Conservation (phyloP, 2,329 filamentous ascomycete species). For the Pseudocercospora eumusae region DNA sequence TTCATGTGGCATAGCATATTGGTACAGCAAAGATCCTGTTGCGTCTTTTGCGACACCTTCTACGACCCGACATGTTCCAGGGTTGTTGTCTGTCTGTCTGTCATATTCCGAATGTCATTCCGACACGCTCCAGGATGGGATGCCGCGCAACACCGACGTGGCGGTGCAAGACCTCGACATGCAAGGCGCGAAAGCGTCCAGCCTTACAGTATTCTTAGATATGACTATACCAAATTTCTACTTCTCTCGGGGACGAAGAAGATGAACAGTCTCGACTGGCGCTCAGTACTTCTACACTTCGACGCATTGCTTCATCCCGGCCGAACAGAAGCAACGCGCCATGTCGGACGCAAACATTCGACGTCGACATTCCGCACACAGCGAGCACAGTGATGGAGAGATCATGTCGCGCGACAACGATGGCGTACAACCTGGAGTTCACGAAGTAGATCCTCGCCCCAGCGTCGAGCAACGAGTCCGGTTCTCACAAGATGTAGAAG, state of each 20-base stretch:
- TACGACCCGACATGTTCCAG: background rate
- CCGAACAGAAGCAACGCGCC: background rate
- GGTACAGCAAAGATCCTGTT: background rate
- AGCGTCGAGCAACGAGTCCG: conserved; percentile 28
- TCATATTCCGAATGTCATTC: no score
- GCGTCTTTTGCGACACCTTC: background rate
- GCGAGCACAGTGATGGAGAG: conserved; percentile 10
- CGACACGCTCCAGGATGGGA: background rate
- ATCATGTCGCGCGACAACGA: conserved; percentile 8
- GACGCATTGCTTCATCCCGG: background rate
- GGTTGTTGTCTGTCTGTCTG: background rate
- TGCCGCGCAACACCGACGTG: background rate
- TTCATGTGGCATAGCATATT: background rate
- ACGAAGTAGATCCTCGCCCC: conserved; percentile 6
- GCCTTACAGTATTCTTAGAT: background rate
- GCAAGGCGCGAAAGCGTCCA: background rate
- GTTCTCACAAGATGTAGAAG: conserved; percentile 34
- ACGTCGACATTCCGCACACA: conserved; percentile 21
- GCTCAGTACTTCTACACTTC: background rate
- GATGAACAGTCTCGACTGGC: background rate
- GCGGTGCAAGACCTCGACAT: background rate
- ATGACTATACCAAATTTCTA: background rate
- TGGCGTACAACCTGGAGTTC: conserved; percentile 17
- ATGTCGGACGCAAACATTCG: conserved; percentile 15
- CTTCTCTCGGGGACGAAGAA: background rate